These are phyloP conservation scores for Thelonectria blattea DNA, from an alignment of 2,329 filamentous ascomycete genomes.

Conservation along the genomic window DNA sequence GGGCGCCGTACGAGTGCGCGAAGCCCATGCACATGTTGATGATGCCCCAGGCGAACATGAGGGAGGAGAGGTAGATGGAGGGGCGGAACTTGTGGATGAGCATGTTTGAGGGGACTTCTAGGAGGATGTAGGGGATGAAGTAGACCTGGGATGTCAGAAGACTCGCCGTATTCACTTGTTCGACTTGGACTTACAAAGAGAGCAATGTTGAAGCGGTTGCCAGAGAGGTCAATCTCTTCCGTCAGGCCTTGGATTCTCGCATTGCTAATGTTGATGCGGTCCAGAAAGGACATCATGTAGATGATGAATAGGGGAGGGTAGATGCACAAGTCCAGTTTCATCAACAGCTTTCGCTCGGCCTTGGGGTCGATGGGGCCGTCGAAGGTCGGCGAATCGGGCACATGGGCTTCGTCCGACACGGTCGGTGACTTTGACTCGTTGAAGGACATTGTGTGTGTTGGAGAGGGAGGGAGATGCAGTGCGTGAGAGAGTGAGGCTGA, in stretches of 20 bases:
- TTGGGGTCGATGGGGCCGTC: conserved; percentile 37
- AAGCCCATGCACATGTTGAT: conserved; percentile 48
- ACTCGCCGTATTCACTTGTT: no score
- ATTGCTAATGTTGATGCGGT: conserved; percentile 56
- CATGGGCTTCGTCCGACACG: conserved; percentile 22
- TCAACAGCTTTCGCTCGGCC: conserved; percentile 45
- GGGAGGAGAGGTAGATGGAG: conserved; percentile 43
- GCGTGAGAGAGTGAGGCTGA: neutral
- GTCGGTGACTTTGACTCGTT: conserved; percentile 25
- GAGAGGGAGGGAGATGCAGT: neutral
- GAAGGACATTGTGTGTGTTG: conserved; percentile 25
- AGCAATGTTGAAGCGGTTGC: conserved; percentile 52
- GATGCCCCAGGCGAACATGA: conserved; percentile 50
- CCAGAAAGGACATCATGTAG: conserved; percentile 51
- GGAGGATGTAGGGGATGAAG: conserved; percentile 51
- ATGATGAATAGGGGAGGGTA: conserved; percentile 50
- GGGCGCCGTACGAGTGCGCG: conserved; percentile 41
- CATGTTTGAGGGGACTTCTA: conserved; percentile 55
- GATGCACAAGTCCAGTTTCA: conserved; percentile 50
- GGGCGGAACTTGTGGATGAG: conserved; percentile 51
- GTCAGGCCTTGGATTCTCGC: conserved; percentile 52
- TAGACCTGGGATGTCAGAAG: conserved; percentile 26
- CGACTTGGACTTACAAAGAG: conserved; percentile 40
- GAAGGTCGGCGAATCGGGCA: conserved; percentile 20
- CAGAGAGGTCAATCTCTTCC: conserved; percentile 48